These are phyloP conservation scores for Nephromyces sp. DNA, from an alignment of 169 alveolate genomes.

Conservation along the genomic window DNA sequence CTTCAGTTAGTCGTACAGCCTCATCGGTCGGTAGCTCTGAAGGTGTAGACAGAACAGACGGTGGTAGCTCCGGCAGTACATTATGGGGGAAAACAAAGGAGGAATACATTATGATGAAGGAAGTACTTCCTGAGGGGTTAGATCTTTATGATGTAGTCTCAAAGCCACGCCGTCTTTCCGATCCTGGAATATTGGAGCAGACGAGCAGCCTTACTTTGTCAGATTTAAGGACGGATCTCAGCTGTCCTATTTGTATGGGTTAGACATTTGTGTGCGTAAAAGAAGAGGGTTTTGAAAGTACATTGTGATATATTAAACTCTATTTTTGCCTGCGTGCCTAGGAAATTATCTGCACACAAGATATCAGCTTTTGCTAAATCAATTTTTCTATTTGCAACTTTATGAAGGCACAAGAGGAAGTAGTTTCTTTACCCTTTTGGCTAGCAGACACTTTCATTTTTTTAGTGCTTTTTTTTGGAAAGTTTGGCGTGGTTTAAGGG, in stretches of 20 bases:
- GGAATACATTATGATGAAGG: background rate
- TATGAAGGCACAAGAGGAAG: no score
- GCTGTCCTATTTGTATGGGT: conserved; percentile 25
- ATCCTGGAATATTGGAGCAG: background rate
- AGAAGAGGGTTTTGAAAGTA: background rate
- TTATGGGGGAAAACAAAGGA: conserved; percentile 10
- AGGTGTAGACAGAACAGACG: no score
- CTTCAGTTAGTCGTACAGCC: no score
- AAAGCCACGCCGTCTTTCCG: background rate
- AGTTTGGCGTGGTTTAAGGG: no score
- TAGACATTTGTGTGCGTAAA: background rate
- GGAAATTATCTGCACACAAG: background rate
- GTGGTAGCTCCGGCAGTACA: no score
- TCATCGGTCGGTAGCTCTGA: no score
- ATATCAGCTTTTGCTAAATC: background rate
- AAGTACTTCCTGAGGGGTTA: conserved; percentile 2
- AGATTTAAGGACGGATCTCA: conserved; percentile 1
- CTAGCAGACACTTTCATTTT: no score
- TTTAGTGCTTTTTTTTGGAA: no score
- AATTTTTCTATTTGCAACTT: background rate
- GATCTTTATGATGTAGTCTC: conserved; percentile 8
- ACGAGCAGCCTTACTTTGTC: background rate
- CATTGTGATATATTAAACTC: background rate
- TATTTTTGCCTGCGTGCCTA: background rate
- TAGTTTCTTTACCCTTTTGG: no score